phyloP scores from a whole-genome alignment of 176 grass and related monocot species.

The Musa schizocarpa region DNA sequence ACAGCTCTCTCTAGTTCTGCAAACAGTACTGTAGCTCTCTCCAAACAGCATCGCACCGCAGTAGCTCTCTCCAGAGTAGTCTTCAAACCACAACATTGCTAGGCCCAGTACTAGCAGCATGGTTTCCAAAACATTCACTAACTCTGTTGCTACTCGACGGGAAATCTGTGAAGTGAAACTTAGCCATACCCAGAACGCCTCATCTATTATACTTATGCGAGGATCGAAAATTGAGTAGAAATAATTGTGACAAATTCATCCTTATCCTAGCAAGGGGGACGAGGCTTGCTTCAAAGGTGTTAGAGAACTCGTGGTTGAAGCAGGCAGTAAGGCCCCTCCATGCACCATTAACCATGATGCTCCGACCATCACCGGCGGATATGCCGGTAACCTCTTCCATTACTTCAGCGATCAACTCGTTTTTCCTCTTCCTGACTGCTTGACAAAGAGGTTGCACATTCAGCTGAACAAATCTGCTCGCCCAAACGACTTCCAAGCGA shows the following conservation, averaged over 20 bases:
- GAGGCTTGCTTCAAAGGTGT: constrained; percentile 34
- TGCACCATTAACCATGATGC: constrained; percentile 25
- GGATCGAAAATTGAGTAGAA: neutral
- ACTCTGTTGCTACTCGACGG: no score
- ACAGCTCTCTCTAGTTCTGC: no score
- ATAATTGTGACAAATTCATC: constrained; percentile 34
- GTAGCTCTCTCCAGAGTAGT: no score
- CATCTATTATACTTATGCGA: constrained; percentile 30
- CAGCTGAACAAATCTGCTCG: no score
- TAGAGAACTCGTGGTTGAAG: constrained; percentile 30
- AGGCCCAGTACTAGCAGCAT: no score
- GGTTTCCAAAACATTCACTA: no score
- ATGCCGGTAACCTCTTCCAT: constrained; percentile 92
- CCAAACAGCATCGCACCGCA: no score
- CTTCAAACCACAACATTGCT: no score
- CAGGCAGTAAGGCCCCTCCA: constrained; percentile 19
- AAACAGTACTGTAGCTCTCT: no score
- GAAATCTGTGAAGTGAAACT: no score
- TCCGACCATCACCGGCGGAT: constrained; percentile 55
- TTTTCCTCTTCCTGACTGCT: constrained; percentile 71
- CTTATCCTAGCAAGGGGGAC: constrained; percentile 78
- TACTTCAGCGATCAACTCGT: constrained; percentile 77
- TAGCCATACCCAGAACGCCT: constrained; percentile 20
- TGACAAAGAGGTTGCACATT: no score
- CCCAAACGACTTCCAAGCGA: no score